These are phyloP conservation scores for Microbotryum silenes-acaulis DNA, from an alignment of 1,284 basidiomycete species.

Conservation along the genomic window DNA sequence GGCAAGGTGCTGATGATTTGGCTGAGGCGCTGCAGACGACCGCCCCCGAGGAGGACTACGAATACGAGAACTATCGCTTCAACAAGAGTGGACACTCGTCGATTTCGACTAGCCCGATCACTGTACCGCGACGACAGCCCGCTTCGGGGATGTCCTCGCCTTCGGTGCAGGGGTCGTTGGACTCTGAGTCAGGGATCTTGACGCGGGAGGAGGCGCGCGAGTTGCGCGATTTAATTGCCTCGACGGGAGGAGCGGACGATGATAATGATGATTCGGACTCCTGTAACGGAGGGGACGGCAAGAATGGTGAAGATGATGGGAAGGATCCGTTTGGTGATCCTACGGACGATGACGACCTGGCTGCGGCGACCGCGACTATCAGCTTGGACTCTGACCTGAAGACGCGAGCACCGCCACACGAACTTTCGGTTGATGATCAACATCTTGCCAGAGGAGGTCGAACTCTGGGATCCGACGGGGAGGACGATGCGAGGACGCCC, in stretches of 20 bases:
- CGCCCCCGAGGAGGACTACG: background rate
- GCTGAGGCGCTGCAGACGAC: conserved; percentile 20
- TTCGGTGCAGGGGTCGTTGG: conserved; percentile 17
- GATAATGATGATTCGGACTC: conserved; percentile 37
- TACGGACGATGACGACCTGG: conserved; percentile 3
- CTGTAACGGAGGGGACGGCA: conserved; percentile 35
- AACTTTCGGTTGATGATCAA: no score
- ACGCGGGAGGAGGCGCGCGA: conserved; percentile 18
- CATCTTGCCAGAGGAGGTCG: no score
- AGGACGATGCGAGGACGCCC: no score
- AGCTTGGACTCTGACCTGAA: conserved; percentile 49
- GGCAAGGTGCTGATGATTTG: conserved; percentile 23
- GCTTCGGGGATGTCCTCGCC: conserved; percentile 20
- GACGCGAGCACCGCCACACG: background rate
- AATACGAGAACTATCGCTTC: background rate
- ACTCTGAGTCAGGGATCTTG: conserved; percentile 25
- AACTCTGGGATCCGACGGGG: no score
- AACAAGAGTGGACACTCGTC: conserved; percentile 1
- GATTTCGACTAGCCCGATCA: conserved; percentile 5
- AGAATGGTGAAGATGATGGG: conserved; percentile 52
- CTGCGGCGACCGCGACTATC: conserved; percentile 30
- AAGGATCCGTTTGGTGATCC: conserved; percentile 41
- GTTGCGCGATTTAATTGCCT: conserved; percentile 50
- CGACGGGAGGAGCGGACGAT: conserved; percentile 47
- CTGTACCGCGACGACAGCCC: conserved; percentile 5